phyloP scores from a whole-genome alignment of 192 early-diverging fungal species.

The Entophlyctis helioformis region DNA sequence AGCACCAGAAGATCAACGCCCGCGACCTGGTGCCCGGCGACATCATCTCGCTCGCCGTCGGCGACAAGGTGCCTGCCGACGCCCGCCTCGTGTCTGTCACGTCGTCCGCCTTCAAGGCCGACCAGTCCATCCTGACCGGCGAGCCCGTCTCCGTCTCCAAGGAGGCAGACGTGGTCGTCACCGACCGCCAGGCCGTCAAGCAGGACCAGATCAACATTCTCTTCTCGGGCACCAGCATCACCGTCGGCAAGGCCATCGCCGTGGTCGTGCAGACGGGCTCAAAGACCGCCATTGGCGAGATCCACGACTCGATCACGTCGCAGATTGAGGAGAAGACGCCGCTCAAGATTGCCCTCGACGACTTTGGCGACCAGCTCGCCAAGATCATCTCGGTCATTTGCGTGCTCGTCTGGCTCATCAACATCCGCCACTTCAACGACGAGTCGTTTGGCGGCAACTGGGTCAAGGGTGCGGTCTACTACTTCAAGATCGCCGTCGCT shows the following conservation, averaged over 20 bases:
- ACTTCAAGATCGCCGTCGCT: conserved; percentile 98
- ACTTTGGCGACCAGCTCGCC: conserved; percentile 63
- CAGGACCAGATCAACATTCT: conserved; percentile 97
- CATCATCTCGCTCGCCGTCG: conserved; percentile 80
- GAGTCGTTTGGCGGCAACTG: conserved; percentile 54
- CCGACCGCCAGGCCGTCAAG: conserved; percentile 67
- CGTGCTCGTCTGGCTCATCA: conserved; percentile 95
- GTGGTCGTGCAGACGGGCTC: conserved; percentile 84
- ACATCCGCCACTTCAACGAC: conserved; percentile 94
- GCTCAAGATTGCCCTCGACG: conserved; percentile 88
- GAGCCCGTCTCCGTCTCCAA: conserved; percentile 90
- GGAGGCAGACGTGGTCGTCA: conserved; percentile 40
- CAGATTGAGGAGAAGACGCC: conserved; percentile 90
- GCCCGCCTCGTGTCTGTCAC: conserved; percentile 68
- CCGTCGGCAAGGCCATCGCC: conserved; percentile 76
- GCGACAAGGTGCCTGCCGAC: conserved; percentile 96
- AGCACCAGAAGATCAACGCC: conserved; percentile 52
- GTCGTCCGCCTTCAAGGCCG: conserved; percentile 80
- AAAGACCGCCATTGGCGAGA: conserved; percentile 85
- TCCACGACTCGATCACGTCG: conserved; percentile 74
- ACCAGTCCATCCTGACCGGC: conserved; percentile 93
- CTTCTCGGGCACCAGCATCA: conserved; percentile 93
- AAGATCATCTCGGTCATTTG: conserved; percentile 72
- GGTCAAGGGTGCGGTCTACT: conserved; percentile 92
- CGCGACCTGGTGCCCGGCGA: conserved; percentile 91